Conservation (phyloP, 164 flowering plant species). For the Piper betle region DNA sequence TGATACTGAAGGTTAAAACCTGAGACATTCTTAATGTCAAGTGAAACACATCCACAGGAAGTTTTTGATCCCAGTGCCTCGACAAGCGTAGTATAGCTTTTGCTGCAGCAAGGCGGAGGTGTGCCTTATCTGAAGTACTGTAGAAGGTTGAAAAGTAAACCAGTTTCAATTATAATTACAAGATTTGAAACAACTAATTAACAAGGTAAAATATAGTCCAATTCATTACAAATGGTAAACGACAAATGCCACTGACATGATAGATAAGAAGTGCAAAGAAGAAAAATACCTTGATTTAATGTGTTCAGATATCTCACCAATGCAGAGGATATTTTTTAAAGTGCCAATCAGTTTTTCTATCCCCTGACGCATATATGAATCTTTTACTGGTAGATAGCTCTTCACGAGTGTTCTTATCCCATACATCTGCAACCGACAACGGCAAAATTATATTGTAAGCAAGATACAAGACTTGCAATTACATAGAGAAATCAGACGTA, state of each 20-base stretch:
- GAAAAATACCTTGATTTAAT: constrained; percentile 57
- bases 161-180: background rate
- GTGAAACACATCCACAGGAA: constrained; percentile 69
- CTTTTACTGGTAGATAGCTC: constrained; percentile 89
- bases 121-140: constrained; percentile 85
- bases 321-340: constrained; percentile 48
- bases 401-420: constrained; percentile 79
- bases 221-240: background rate
- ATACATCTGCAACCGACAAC: constrained; percentile 42
- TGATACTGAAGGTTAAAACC: constrained; percentile 21
- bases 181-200: background rate
- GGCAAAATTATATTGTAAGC: background rate
- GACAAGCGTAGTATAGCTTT: constrained; percentile 81
- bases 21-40: constrained; percentile 61
- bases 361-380: constrained; percentile 76
- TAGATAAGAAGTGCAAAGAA: constrained; percentile 1
- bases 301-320: constrained; percentile 70
- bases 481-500: background rate
- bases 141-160: constrained; percentile 9
- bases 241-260: background rate
- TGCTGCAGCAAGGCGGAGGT: constrained; percentile 81
- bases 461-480: background rate
- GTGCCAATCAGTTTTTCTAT: constrained; percentile 51
- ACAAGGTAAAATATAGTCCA: background rate
- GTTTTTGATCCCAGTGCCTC: constrained; percentile 82